Base-by-base conservation (phyloP, 176 grass and related monocot genomes). In the Zizania latifolia region DNA sequence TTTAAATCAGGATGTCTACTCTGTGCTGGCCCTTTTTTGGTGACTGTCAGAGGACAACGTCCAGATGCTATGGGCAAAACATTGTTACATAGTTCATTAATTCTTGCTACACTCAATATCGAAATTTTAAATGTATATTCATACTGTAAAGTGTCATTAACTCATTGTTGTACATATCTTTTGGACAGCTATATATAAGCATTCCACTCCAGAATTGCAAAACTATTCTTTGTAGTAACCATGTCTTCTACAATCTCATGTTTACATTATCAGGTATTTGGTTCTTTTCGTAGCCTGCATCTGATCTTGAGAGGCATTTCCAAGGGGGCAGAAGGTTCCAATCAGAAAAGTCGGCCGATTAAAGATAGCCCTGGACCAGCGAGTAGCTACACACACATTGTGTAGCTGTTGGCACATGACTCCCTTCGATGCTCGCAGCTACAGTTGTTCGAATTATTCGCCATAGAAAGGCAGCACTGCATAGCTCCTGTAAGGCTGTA, bases 81-180 rank as follows among this genome's bases (percentile, higher is more conserved):
- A 51, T 65, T 50, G 23, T 21, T 45, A 22, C 22, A 22, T 10
- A 53, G 7, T 13, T 22, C 48, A 21, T 6, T 31, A 26, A 30
- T 58, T 40, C 58, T 71, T 36, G 30, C n/a, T 63, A 77, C 16
- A 45, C 27, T 62, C 0, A 6, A 28, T n/a, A 31, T 34, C 36
- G 48, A 38, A 77, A 65, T 28, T 44, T n/a, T 64, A 71, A 45
- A 26, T 26, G 35, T 62, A 75, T 16, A n/a, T 62, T 43, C 63
- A 76, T 44, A 15, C 38, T 13, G 55, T 51, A 67, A 64, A 45
- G 35, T 71, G 43, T 19, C 75, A 69, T 77, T 62, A 36, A 9
- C 9, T 64, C 22, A 44, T 16, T 41, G 39, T 16, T 41, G 39
- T 28, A 16, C 53, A 14, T 51, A 13, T 56, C 9, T 38, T 56